Percentiles rank a stretch among this genome's conserved stretches.
Conservation (phyloP, 495 filamentous ascomycete genomes). For the Xylaria grammica region DNA sequence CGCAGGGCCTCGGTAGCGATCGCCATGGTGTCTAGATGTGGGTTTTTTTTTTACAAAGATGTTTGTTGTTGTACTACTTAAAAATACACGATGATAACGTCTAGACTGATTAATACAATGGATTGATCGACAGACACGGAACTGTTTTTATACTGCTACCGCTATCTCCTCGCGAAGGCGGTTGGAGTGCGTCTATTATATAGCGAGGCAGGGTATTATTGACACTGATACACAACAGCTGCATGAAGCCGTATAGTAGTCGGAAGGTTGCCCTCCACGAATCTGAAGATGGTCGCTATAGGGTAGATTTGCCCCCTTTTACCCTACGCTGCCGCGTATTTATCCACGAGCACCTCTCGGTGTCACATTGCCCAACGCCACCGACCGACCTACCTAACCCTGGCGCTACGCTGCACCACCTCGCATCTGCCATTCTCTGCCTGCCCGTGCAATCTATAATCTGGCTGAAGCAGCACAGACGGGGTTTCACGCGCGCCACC, state of each 20-base stretch:
- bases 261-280: slow-evolving; percentile 24
- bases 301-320: slow-evolving; percentile 13
- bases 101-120: slow-evolving; percentile 2
- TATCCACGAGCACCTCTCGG: slow-evolving; percentile 25
- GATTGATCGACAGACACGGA: not conserved
- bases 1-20: slow-evolving; percentile 43
- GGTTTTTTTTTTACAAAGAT: too few relatives aligned
- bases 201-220: slow-evolving; percentile 13
- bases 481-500: slow-evolving; percentile 23
- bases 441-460: slow-evolving; percentile 16
- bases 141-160: not conserved
- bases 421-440: slow-evolving; percentile 25
- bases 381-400: slow-evolving; percentile 36
- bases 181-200: slow-evolving; percentile 17
- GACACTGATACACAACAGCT: slow-evolving; percentile 12
- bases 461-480: slow-evolving; percentile 26
- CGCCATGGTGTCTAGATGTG: slow-evolving; percentile 41
- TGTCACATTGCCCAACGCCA: slow-evolving; percentile 24
- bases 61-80: slow-evolving; percentile 10
- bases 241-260: slow-evolving; percentile 12
- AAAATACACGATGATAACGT: slow-evolving; percentile 4
- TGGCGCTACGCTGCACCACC: too few relatives aligned
- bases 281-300: slow-evolving; percentile 2
- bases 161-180: not conserved
- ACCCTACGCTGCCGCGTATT: slow-evolving; percentile 25